Evolutionary conservation across 2,329 filamentous ascomycete genomes (phyloP).

Genomic region (Aureobasidium sp.): DNA sequence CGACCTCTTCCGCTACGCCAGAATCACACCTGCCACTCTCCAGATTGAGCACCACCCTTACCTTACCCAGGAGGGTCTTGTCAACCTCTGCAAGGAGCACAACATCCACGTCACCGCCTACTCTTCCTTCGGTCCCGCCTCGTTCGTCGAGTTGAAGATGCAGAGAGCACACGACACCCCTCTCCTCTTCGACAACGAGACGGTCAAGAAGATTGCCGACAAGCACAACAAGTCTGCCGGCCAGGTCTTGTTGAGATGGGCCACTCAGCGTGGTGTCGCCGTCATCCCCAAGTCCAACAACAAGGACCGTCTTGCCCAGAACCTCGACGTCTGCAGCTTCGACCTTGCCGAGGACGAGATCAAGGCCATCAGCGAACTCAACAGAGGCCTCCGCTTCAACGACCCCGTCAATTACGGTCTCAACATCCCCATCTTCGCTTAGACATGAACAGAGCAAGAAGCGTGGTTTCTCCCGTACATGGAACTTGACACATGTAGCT

Average conservation of each 20-base stretch:
- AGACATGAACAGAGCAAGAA: constrained; percentile 19
- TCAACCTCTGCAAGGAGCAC: constrained; percentile 62
- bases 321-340: constrained; percentile 61
- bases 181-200: constrained; percentile 63
- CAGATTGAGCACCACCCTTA: constrained; percentile 91
- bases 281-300: constrained; percentile 75
- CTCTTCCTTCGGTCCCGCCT: constrained; percentile 73
- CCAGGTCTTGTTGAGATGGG: constrained; percentile 80
- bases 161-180: constrained; percentile 57
- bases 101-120: constrained; percentile 73
- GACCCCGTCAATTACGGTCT: constrained; percentile 58
- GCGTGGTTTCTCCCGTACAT: not conserved
- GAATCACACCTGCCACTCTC: constrained; percentile 65
- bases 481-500: not conserved
- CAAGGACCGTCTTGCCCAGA: constrained; percentile 52
- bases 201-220: constrained; percentile 57
- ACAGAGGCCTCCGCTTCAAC: constrained; percentile 67
- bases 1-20: constrained; percentile 72
- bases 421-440: constrained; percentile 49
- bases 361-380: constrained; percentile 57
- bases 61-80: constrained; percentile 65
- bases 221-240: constrained; percentile 68
- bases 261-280: constrained; percentile 72
- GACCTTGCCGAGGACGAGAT: constrained; percentile 61
- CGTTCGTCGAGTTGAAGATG: constrained; percentile 72